These are phyloP conservation scores for Linaria vulgaris DNA, from an alignment of 257 asterid genomes.

Conservation along the genomic window DNA sequence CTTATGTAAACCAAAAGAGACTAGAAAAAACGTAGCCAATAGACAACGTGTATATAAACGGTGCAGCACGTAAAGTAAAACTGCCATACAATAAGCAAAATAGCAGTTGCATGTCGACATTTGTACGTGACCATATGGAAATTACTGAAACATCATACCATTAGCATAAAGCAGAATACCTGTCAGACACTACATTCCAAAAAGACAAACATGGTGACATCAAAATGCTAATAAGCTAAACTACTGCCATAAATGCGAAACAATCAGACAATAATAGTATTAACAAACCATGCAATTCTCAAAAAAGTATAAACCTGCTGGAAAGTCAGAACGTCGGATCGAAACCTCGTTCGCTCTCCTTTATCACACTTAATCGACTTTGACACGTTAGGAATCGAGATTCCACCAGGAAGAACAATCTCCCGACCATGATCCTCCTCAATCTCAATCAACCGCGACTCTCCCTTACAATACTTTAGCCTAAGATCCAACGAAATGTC, in stretches of 20 bases:
- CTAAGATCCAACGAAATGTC: conserved; percentile 85
- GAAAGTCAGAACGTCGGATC: conserved; percentile 84
- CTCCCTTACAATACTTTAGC: conserved; percentile 89
- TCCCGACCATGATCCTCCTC: conserved; percentile 74
- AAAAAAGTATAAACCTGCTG: conserved; percentile 66
- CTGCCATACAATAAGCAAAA: neutral
- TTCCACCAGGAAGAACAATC: conserved; percentile 87
- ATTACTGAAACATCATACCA: conserved; percentile 6
- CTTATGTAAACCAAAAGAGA: too few species aligned
- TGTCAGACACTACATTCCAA: too few species aligned
- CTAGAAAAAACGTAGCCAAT: too few species aligned
- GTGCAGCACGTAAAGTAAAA: too few species aligned
- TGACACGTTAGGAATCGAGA: conserved; percentile 62
- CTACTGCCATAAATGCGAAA: neutral
- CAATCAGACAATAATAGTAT: conserved; percentile 1
- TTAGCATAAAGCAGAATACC: conserved; percentile 7
- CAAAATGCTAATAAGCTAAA: neutral
- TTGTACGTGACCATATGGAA: conserved; percentile 2
- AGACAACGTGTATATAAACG: too few species aligned
- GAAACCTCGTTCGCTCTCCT: conserved; percentile 90
- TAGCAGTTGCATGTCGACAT: conserved; percentile 6
- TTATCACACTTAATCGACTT: conserved; percentile 91
- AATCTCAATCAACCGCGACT: conserved; percentile 69
- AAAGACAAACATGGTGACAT: too few species aligned
- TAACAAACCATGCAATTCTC: conserved; percentile 3